Evolutionary conservation across 768 basidiomycete genomes (phyloP), one percentile per base, ranked within the genome.

Genomic region (Leccinum pellstonianum): DNA sequence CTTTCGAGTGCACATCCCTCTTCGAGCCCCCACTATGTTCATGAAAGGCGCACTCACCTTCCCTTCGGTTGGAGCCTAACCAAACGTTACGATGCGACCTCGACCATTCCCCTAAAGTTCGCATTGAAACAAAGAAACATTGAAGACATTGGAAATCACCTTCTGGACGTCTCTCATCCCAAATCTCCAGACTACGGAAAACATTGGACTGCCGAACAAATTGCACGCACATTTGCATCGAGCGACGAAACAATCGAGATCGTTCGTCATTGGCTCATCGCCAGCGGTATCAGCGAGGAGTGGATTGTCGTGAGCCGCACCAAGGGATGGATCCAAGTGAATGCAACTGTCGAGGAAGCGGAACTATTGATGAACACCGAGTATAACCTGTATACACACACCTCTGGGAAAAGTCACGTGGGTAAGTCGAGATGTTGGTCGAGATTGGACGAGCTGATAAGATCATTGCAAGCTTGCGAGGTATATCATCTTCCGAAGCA

Each of bases 1-100:
- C 49, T 65, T 46, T 59, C 69, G 1, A 54, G 67, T 6, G 69
- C 68, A 19, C 52, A 41, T 25, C 55, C 69, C 29, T 51, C 51
- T 12, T 35, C 49, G 55, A 60, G 58, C 31, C 55, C 64, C 27
- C 67, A 73, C 62, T 69, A 68, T 55, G 53, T 79, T 31, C 80
- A 81, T 58, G 80, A 81, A 65, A 76, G 69, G 48, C 79, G 79
- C 56, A 68, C 68, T 15, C 62, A 48, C 12, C 63, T 70, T 3
- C 79, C 80, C 3, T 2, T 53, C 0, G 68, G 67, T 5, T 84
- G 81, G 81, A 62, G 66, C 5, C 66, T 72, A 14, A 62, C 73
- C 14, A 74, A 76, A 35, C 70, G 76, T 46, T 75, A 77, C 41
- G 70, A 73, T 5, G 58, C 76, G 15, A 65, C 73, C 14, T 60